Evolutionary conservation across 2,329 filamentous ascomycete genomes (phyloP), one percentile per base, ranked within the genome.

Genomic region (Venturia carpophila): DNA sequence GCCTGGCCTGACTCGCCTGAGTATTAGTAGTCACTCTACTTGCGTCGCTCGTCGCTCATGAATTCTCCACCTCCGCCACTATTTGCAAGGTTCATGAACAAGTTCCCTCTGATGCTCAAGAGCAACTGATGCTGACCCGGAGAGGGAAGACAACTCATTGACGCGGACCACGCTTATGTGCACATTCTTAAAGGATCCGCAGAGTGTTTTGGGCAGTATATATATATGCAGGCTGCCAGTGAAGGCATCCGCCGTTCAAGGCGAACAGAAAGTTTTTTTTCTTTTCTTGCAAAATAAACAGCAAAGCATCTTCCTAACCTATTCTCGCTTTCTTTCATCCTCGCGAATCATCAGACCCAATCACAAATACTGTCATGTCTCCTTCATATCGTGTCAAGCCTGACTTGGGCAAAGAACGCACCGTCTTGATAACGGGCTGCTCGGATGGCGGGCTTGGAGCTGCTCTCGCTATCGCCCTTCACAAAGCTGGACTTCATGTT

Each of bases 371-470:
- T 19, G 37, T 3, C 27, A 58, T 58, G 52, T 58, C 52, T 34
- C 24, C 52, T 52, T 52, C 47, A 27, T 52, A 52, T 13, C 47
- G 47, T 52, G 47, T 60, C 56, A 39, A 60, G 56, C 56, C 19
- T 11, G 30, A 60, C 30, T 17, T 52, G 21, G 47, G 47, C 39
- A 43, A 41, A n/a, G 43, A 63, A 49, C 61, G 61, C n/a, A 49
- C 43, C 11, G 61, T 52, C n/a, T 27, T 63, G 24, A 52, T 63
- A 17, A 61, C 60, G 4, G 60, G 60, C 58, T 72, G 70, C 65
- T 67, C 64, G 3, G 73, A 71, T 19, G 76, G 75, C 56, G 75
- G 78, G 41, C 73, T 79, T 15, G 79, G 79, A 11, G 68, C 70
- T 0, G 77, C 76, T 1, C 71, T 81, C 1, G 76, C 75, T 1